A percentile compares a stretch with the other conserved stretches of the same genome.
These are phyloP conservation scores for Acacia confusa DNA, from an alignment of 306 rosid species.

Conservation along the genomic window DNA sequence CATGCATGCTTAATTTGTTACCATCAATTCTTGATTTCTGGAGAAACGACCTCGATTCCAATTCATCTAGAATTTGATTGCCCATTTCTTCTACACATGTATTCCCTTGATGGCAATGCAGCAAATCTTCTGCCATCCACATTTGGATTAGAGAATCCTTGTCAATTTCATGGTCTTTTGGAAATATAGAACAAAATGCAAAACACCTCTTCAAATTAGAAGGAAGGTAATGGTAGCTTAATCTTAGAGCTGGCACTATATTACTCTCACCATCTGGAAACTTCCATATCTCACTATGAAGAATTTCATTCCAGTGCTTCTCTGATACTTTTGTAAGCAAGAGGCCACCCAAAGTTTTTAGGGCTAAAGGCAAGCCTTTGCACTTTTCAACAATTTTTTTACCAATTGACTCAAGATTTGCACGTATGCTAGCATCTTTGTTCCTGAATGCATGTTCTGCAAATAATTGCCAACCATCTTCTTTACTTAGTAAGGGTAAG, in stretches of 20 bases:
- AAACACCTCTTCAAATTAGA: constrained; percentile 1
- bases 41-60: not conserved
- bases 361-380: not conserved
- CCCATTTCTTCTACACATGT: not conserved
- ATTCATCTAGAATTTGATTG: not conserved
- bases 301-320: not conserved
- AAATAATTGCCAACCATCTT: not conserved
- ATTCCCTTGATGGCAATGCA: not conserved
- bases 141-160: not conserved
- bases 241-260: constrained; percentile 1
- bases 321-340: not conserved
- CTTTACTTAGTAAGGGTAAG: not conserved
- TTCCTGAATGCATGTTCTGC: not conserved
- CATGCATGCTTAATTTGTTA: not conserved
- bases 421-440: not conserved
- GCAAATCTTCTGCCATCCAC: constrained; percentile 3
- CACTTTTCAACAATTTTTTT: not conserved
- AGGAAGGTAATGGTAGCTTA: constrained; percentile 13
- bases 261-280: not conserved
- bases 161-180: not conserved
- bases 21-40: not conserved
- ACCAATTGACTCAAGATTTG: not conserved
- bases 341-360: not conserved
- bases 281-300: not conserved
- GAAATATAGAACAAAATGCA: constrained; percentile 7